Evolutionary conservation across 179 eudicot species (phyloP).

Genomic region (Silene vulgaris): DNA sequence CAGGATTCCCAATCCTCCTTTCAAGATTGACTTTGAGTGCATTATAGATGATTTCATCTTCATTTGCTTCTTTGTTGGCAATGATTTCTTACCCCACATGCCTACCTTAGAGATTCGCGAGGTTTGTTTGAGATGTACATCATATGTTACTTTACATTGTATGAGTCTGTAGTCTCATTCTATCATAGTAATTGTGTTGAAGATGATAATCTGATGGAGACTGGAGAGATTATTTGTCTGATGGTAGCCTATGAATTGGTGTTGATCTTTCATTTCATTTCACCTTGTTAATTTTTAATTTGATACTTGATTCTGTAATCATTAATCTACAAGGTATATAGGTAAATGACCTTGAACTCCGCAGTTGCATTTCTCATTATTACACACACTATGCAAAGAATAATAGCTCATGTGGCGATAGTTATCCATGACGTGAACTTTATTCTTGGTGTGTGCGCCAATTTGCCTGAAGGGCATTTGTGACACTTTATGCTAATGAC

Average conservation of each 20-base stretch:
- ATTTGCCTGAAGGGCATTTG: not conserved
- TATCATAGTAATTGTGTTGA: not conserved
- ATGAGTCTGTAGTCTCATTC: not conserved
- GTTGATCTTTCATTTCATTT: not conserved
- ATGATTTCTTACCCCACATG: conserved; percentile 94
- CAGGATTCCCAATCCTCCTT: conserved; percentile 65
- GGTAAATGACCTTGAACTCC: not conserved
- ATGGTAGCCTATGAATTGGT: not conserved
- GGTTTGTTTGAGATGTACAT: conserved; percentile 37
- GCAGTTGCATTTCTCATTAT: not conserved
- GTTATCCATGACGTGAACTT: not conserved
- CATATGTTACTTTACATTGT: not conserved
- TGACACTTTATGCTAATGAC: not conserved
- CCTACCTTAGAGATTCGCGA: conserved; percentile 92
- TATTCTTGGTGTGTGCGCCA: not conserved
- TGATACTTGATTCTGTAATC: not conserved
- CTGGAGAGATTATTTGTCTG: not conserved
- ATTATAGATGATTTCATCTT: conserved; percentile 83
- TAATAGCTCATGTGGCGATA: not conserved
- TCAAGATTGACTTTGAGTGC: conserved; percentile 67
- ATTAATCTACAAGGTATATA: not conserved
- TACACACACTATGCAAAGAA: not conserved
- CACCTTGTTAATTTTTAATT: not conserved
- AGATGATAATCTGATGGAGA: not conserved
- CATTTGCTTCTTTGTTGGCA: conserved; percentile 94